phyloP scores from a whole-genome alignment of 176 grass and related monocot genomes.

The Oryza glumipatula region DNA sequence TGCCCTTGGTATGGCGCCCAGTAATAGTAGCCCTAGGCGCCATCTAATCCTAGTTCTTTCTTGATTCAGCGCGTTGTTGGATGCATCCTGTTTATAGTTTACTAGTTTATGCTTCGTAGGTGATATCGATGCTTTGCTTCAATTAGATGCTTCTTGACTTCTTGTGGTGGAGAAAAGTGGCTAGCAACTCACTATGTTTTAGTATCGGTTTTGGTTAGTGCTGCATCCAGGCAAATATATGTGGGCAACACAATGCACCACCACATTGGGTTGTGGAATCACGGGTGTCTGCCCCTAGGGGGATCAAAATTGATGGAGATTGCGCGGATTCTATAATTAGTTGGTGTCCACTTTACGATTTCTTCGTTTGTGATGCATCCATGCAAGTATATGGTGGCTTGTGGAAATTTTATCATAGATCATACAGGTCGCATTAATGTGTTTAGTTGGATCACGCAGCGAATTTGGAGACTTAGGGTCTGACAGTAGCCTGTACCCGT shows the following conservation, averaged over 20 bases:
- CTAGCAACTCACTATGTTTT: slow-evolving; percentile 3
- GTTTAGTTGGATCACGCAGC: neutral
- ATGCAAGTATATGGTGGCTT: neutral
- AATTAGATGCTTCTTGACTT: neutral
- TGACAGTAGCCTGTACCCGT: neutral
- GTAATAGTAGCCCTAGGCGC: neutral
- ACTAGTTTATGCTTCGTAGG: slow-evolving; percentile 7
- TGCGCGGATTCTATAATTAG: neutral
- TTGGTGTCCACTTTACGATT: neutral
- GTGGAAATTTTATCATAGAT: neutral
- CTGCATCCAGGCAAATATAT: neutral
- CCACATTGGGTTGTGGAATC: neutral
- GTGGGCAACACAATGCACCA: neutral
- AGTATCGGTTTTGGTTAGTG: neutral
- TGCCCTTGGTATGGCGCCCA: slow-evolving; percentile 35
- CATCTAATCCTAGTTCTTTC: neutral
- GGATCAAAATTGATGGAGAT: neutral
- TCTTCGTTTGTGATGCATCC: neutral
- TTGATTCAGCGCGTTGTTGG: neutral
- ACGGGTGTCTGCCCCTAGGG: neutral
- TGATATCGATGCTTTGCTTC: neutral
- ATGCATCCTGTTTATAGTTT: neutral
- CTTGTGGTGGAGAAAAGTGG: neutral
- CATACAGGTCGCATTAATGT: neutral
- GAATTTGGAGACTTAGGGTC: neutral